Evolutionary conservation across 345 rosid genomes (phyloP), one percentile per base, ranked within the genome.

Genomic region (Bretschneidera sinensis): DNA sequence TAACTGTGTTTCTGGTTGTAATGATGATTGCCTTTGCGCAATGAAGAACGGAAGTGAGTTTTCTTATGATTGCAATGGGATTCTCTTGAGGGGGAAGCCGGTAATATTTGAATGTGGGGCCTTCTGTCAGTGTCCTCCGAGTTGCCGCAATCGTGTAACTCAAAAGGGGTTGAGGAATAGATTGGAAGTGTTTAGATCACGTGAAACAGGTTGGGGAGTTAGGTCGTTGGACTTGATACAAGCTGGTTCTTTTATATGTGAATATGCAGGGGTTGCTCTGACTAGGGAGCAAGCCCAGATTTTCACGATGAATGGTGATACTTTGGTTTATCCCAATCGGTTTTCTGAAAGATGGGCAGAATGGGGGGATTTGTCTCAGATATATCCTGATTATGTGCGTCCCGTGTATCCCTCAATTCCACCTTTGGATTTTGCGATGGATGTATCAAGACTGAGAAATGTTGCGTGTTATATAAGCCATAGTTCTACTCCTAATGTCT

Each of bases 391-490:
- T 50, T 86, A 75, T 58, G 76, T 64, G 65, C 78, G 77, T 17
- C 89, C 91, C 17, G 61, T 81, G 10, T 71, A 83, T 60, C 96
- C 95, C 50, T 73, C 82, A 13, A 52, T 83, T 59, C 95, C 99
- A 43, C 95, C 96, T 52, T 62, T 90, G 81, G 97, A 90, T 75
- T 90, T 80, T 51, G 95, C 96, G 17, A 77, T 94, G 95, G 97
- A 94, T 76, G 97, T 94, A 33, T 90, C 99, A 0, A 86, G 81
- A 75, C 79, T 88, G 96, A 81, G 99, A 79, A 94, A 90, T 67
- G 92, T 83, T 64, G 95, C 99, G 49, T 90, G 96, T 61, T 94
- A 94, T 67, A 79, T 94, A 45, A 88, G 99, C 72, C 97, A 94
- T 48, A 86, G 96, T 76, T 60, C 79, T 49, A 74, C 78, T 71